A percentile compares a stretch with the other conserved stretches of the same genome.
phyloP scores from a whole-genome alignment of 2,329 filamentous ascomycete species.

The Biscogniauxia sp. region DNA sequence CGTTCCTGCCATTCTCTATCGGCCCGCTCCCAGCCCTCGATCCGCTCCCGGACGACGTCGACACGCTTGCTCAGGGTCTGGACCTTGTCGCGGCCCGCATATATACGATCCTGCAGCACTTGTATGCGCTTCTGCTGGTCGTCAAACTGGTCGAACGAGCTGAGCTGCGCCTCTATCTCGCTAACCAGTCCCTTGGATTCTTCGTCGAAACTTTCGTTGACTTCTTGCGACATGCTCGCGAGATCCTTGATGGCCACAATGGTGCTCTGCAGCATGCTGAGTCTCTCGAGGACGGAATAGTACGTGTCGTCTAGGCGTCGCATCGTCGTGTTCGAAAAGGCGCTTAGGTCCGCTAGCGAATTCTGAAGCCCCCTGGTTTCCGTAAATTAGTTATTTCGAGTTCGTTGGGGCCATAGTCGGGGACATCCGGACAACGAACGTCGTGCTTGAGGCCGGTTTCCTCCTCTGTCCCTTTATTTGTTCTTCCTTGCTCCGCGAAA shows the following conservation, averaged over 20 bases:
- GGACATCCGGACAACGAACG: slow-evolving; percentile 33
- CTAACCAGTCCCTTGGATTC: slow-evolving; percentile 58
- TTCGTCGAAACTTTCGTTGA: slow-evolving; percentile 56
- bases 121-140: slow-evolving; percentile 63
- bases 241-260: slow-evolving; percentile 65
- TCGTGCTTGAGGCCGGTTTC: slow-evolving; percentile 37
- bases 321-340: slow-evolving; percentile 61
- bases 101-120: slow-evolving; percentile 60
- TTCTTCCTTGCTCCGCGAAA: slow-evolving; percentile 36
- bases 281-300: slow-evolving; percentile 69
- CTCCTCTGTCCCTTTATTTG: slow-evolving; percentile 42
- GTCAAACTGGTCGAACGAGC: slow-evolving; percentile 60
- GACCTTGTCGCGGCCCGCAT: slow-evolving; percentile 57
- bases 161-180: slow-evolving; percentile 61
- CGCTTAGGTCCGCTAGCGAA: slow-evolving; percentile 52
- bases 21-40: slow-evolving; percentile 66
- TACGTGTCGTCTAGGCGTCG: slow-evolving; percentile 71
- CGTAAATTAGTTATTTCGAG: slow-evolving; percentile 21
- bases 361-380: slow-evolving; percentile 48
- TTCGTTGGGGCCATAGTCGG: background rate
- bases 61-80: slow-evolving; percentile 60
- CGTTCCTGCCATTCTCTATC: slow-evolving; percentile 68
- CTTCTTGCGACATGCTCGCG: slow-evolving; percentile 57
- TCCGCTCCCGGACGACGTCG: slow-evolving; percentile 58
- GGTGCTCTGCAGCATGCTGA: slow-evolving; percentile 61